Evolutionary conservation across 371 early-diverging fungal species (phyloP).

Genomic region (Catenaria anguillulae): DNA sequence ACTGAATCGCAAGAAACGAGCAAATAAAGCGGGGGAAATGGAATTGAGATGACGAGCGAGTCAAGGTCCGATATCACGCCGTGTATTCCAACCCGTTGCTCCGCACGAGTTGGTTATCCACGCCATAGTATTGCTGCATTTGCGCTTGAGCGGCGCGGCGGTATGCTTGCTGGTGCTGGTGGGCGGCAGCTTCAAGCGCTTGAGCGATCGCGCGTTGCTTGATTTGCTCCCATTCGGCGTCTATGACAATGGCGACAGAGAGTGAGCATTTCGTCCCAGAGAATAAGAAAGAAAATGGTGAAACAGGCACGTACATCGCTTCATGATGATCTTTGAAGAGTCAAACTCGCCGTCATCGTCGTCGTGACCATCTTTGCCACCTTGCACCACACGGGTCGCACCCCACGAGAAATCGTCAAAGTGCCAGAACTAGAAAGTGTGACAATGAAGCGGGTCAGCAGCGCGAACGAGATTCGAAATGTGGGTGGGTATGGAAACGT

Average conservation of each 20-base stretch:
- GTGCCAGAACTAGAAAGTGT: constrained; percentile 29
- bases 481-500: no score
- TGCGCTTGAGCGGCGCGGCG: neutral
- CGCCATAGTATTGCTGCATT: neutral
- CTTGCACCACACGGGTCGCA: neutral
- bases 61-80: no score
- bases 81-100: neutral
- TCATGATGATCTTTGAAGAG: neutral
- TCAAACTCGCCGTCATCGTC: constrained; percentile 3
- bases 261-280: neutral
- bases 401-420: constrained; percentile 29
- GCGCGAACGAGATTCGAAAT: no score
- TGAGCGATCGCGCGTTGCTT: neutral
- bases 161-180: neutral
- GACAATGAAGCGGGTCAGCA: no score
- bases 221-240: neutral
- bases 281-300: neutral
- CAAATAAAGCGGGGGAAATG: no score
- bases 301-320: neutral
- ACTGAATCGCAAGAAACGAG: no score
- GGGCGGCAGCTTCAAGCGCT: neutral
- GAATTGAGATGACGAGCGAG: no score
- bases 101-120: neutral
- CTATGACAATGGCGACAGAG: neutral
- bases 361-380: neutral